Base-by-base conservation (phyloP, 768 basidiomycete genomes). In the Thelephora aurantiotincta region DNA sequence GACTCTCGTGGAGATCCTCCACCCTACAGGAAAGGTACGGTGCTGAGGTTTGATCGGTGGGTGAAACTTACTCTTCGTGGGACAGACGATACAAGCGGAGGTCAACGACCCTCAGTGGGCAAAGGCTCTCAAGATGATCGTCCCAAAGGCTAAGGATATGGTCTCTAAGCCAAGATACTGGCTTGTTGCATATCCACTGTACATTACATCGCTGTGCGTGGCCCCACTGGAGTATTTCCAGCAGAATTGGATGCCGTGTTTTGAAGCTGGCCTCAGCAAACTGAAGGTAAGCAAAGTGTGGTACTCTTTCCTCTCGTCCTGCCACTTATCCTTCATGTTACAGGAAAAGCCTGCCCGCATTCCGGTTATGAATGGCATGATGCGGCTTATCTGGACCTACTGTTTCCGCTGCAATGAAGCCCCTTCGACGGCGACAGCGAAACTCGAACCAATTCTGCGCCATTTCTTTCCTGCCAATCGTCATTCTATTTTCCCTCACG, bases 61-160 rank as follows among this genome's bases (percentile, higher is more conserved):
- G 26, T 30, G 26, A 18, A 41, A 41, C 38, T 41, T 14, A 41
- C 14, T 22, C 16, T 48, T 57, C 43, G 49, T 44, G 48, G 35
- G 34, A 19, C 46, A 92, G 86, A 93, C 84, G 35, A 93, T 89
- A 0, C 90, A 92, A 65, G 92, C 89, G 5, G 92, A 97, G 65
- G 91, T 93, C 44, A 96, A 96, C 56, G 84, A 93, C 61, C 92
- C 92, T 0, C 73, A 85, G 54, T 97, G 92, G 92, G 88, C 82
- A 5, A 90, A 88, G 59, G 91, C 92, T 0, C 84, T 92, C 26
- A 83, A 91, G 59, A 67, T 73, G 11, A 87, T 93, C 33, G 80
- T 79, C 59, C 82, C 84, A 2, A 87, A 82, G 58, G 84, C 85
- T 2, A 73, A 75, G 51, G 85, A 88, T 47, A 83, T 92, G 81